Conservation (phyloP, 805 yeast genomes). For the Pichia membranifaciens region DNA sequence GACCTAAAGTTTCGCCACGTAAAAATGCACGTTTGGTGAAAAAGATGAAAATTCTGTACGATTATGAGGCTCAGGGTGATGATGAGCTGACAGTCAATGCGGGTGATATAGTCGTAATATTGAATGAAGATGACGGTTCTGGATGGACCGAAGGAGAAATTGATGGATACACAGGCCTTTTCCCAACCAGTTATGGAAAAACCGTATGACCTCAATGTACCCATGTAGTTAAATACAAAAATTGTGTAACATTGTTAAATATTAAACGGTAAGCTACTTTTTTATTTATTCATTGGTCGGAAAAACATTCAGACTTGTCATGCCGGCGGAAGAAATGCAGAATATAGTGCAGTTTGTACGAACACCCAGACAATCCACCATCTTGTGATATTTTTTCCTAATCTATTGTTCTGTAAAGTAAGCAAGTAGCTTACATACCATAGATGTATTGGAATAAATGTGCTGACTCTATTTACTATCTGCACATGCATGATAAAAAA, state of each 20-base stretch:
- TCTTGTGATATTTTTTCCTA: conserved; percentile 22
- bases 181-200: conserved; percentile 73
- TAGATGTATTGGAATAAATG: conserved; percentile 68
- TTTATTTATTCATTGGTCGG: too few species aligned
- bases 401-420: background rate
- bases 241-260: background rate
- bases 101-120: conserved; percentile 68
- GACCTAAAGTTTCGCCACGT: conserved; percentile 66
- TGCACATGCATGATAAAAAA: conserved; percentile 74
- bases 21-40: conserved; percentile 61
- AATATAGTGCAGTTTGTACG: conserved; percentile 64
- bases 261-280: too few species aligned
- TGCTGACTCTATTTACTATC: conserved; percentile 70
- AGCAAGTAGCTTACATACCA: conserved; percentile 54
- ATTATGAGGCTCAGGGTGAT: conserved; percentile 69
- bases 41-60: conserved; percentile 66
- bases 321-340: conserved; percentile 87
- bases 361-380: conserved; percentile 58
- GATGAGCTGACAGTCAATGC: conserved; percentile 68
- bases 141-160: conserved; percentile 96
- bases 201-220: too few species aligned
- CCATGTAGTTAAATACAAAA: background rate
- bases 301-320: too few species aligned
- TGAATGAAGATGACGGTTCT: conserved; percentile 66
- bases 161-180: conserved; percentile 57